A percentile compares a stretch with the other conserved stretches of the same genome.
These are phyloP conservation scores for Nemania sp. DNA, from an alignment of 2,329 filamentous ascomycete species.

Conservation along the genomic window DNA sequence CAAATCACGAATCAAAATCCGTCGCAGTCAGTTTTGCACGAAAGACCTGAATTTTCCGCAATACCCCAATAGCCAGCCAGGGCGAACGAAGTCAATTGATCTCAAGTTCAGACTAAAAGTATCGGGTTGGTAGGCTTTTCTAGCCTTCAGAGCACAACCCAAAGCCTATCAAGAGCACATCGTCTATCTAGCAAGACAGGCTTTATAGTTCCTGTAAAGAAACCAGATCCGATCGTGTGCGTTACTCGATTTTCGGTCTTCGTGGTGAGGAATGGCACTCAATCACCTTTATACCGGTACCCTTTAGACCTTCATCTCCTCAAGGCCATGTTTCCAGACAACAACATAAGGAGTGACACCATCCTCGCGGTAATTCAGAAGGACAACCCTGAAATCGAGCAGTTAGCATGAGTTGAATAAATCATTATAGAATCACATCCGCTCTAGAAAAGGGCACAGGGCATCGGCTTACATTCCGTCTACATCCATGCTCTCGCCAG, in stretches of 20 bases:
- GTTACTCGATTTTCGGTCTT: conserved; percentile 28
- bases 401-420: conserved; percentile 17
- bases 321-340: conserved; percentile 94
- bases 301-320: conserved; percentile 85
- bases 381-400: conserved; percentile 66
- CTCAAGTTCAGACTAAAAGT: conserved; percentile 6
- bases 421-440: neutral
- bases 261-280: conserved; percentile 6
- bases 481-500: conserved; percentile 88
- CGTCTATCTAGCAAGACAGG: conserved; percentile 28
- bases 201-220: conserved; percentile 23
- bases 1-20: neutral
- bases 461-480: conserved; percentile 79
- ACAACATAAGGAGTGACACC: conserved; percentile 87
- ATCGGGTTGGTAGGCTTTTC: conserved; percentile 23
- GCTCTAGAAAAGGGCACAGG: neutral
- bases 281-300: neutral
- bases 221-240: conserved; percentile 25
- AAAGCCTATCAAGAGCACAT: conserved; percentile 28
- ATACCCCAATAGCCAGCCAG: neutral
- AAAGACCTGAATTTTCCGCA: neutral
- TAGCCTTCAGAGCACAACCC: conserved; percentile 12
- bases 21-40: neutral
- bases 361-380: conserved; percentile 98
- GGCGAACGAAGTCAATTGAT: neutral